Base-by-base conservation (phyloP, 2,329 filamentous ascomycete species). In the Ustilaginoidea virens region DNA sequence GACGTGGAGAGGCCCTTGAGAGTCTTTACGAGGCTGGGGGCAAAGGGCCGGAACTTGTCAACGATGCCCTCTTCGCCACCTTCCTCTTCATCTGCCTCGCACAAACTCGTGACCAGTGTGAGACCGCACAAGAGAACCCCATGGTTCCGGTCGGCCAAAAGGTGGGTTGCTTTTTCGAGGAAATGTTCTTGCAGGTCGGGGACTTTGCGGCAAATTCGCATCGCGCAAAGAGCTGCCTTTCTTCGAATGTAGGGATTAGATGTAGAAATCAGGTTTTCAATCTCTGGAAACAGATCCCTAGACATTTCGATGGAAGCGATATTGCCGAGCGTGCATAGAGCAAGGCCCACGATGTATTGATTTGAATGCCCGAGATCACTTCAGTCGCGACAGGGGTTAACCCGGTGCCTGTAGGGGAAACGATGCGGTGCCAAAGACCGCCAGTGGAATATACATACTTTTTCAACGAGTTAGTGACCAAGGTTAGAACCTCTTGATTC, bases 221-320 rank as follows among this genome's bases (percentile, higher is more conserved):
- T 98, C 28, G 90, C 90, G 56, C 90, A 98, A n/a, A 98, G 68
- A 4, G 90, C 90, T 12, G 90, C 90, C 62, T 98, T 98, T 43
- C 90, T 74, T 43, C 90, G 73, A 49, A 98, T 94, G 51, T 98
- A 98, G n/a, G 90, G 90, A 52, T 98, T 98, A 30, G 85, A 78
- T 27, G 86, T 94, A 23, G 85, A 80, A 39, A 98, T 63, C 27
- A 96, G 74, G 36, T 70, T 81, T 55, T 98, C 92, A 51, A 98
- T 81, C 64, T 98, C 87, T 41, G 85, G 73, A 53, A 98, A 98
- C 13, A 98, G 63, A 56, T 98, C 90, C 63, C 90, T 71, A 12
- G 90, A 92, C 90, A 98, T 98, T 53, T 98, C 90, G 46, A 96
- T 68, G 1, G 87, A 94, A 34, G 92, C 87, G 44, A 98, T 98